Base-by-base conservation (phyloP, 2,329 filamentous ascomycete genomes). In the Neoscytalidium dimidiatum region DNA sequence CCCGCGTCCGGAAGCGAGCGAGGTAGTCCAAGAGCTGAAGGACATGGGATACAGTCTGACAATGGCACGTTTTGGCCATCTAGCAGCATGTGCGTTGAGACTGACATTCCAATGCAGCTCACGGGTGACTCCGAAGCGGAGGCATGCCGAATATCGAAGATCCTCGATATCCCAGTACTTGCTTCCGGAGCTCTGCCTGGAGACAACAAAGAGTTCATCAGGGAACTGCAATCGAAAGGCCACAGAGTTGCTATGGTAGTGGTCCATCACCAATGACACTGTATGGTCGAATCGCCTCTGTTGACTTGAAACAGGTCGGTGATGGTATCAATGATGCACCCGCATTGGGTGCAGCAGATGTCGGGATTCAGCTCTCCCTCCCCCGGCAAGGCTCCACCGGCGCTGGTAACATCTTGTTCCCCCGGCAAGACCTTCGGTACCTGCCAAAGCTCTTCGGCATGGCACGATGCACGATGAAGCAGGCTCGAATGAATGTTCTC, bases 301-400 rank as follows among this genome's bases (percentile, higher is more conserved):
- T 35, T 14, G 33, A 41, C 38, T 5, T 17, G 43, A 8, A 26
- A 9, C 43, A 46, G 86, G 91, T 93, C 1, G 92, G 92, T 38
- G 92, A 96, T 69, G 92, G 92, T 17, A 91, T 94, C 69, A 96
- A 96, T 71, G 92, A 96, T 72, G 90, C 92, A 0, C 92, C 92
- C 0, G 92, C 92, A 2, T 84, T 96, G 3, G 88, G 90, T 1
- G 88, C 88, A 0, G 91, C 92, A 17, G 92, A 96, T 69, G 87
- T 95, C 1, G 91, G 91, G 64, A 94, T 96, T 66, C 46, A 51
- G 46, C 46, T 51, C 3, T 28, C 46, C 0, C 46, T 51, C 23
- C 46, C 46, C 3, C 46, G 46, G 11, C 46, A 3, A 31, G 48
- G 23, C 3, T 7, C 46, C 2, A 3, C 26, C 1, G 48, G 48